Percentiles rank a stretch among this genome's conserved stretches.
These are phyloP conservation scores for Calonectria leucothoes DNA, from an alignment of 2,329 filamentous ascomycete species.

Conservation along the genomic window DNA sequence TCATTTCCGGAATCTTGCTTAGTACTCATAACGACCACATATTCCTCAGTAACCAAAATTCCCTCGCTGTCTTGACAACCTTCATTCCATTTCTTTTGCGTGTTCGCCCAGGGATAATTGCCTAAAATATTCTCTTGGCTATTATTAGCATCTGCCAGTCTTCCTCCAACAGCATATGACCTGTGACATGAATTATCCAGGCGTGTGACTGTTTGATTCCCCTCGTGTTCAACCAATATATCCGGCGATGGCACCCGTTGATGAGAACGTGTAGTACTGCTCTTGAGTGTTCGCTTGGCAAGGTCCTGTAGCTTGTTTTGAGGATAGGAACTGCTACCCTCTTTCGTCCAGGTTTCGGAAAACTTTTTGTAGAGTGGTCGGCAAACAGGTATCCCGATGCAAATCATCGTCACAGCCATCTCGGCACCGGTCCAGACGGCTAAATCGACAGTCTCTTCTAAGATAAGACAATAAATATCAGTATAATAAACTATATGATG, in stretches of 20 bases:
- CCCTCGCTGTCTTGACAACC: neutral
- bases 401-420: slow-evolving; percentile 50
- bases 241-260: neutral
- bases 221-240: neutral
- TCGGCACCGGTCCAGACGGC: slow-evolving; percentile 52
- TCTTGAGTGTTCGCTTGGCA: neutral
- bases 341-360: slow-evolving; percentile 11
- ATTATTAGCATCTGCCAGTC: slow-evolving; percentile 8
- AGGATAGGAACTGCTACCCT: neutral
- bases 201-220: neutral
- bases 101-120: neutral
- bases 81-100: neutral
- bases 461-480: neutral
- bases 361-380: slow-evolving; percentile 46
- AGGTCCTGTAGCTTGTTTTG: neutral
- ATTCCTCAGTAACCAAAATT: slow-evolving; percentile 19
- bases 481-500: neutral
- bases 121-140: slow-evolving; percentile 20
- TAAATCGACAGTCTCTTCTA: slow-evolving; percentile 47
- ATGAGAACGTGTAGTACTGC: neutral
- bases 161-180: slow-evolving; percentile 10
- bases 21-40: neutral
- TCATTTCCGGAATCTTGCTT: neutral
- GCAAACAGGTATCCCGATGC: slow-evolving; percentile 53
- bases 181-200: neutral